Base-by-base conservation (phyloP, 1,284 basidiomycete genomes). In the Moesziomyces aphidis region DNA sequence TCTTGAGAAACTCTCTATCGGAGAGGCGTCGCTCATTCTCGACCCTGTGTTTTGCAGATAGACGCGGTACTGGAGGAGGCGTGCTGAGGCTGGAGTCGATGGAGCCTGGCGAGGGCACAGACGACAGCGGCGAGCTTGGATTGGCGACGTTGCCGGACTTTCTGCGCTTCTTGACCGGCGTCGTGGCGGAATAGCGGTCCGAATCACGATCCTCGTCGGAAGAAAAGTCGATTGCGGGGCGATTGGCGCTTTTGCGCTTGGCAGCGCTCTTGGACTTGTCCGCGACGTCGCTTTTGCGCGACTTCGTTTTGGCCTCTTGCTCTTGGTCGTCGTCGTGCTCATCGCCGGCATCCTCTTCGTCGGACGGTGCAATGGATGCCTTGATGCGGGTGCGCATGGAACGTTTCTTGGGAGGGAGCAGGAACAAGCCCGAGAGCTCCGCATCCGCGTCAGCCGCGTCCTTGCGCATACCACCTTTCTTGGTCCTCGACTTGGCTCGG, bases 321-420 rank as follows among this genome's bases (percentile, higher is more conserved):
- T 59, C 59, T 19, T 62, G 52, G 8, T 47, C 21, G 17, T 53
- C 50, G 5, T 47, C 49, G 23, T 50, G 53, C 24, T 57, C 36
- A 31, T 49, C 45, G 17, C 50, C 46, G 4, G 58, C 69, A 13
- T 43, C 53, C 6, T 62, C 72, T 5, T 64, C 63, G 21, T 67
- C 65, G 19, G 65, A 65, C 1, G 57, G 49, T 15, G 59, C 45
- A 44, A 58, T 21, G n/a, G 49, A 67, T 1, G 80, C 80, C 53
- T 82, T 82, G 58, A 82, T 68, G 51, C 81, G 76, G 1, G 81
- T 82, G 21, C 80, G 71, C 48, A 75, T 69, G 9, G 74, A 65
- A 7, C 82, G 68, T 60, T 83, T 83, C 73, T 82, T 83, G 26
- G 78, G 74, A 23, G 82, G 82, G 22, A 83, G 55, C 1, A 81